phyloP scores from a whole-genome alignment of 352 stramenopile species.

The Pythium chondricola region DNA sequence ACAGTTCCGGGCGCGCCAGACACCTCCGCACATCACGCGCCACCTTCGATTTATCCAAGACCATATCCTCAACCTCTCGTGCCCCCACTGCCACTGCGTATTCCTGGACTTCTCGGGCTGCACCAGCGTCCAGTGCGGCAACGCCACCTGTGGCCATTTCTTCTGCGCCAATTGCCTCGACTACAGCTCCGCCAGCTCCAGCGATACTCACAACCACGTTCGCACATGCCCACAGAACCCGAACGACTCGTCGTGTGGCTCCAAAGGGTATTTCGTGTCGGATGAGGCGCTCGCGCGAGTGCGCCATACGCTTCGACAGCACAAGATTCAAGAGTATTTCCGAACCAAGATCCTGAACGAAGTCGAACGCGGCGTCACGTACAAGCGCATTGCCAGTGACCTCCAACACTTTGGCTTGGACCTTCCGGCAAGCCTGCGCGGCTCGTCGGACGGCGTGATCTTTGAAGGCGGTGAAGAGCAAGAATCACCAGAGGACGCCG shows the following conservation, averaged over 20 bases:
- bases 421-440: conserved; percentile 2
- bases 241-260: not conserved
- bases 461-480: not conserved
- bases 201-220: conserved; percentile 18
- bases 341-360: not conserved
- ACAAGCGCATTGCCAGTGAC: not conserved
- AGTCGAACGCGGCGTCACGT: conserved; percentile 1
- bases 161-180: conserved; percentile 25
- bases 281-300: conserved; percentile 2
- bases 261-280: conserved; percentile 12
- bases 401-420: conserved; percentile 9
- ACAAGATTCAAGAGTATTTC: conserved; percentile 12
- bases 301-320: conserved; percentile 8
- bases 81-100: conserved; percentile 15
- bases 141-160: conserved; percentile 11
- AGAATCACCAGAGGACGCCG: not conserved
- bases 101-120: conserved; percentile 25
- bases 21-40: conserved; percentile 1
- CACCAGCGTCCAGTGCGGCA: conserved; percentile 23
- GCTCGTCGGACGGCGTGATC: not conserved
- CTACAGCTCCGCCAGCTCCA: conserved; percentile 12
- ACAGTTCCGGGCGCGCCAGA: conserved; percentile 4
- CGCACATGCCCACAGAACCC: conserved; percentile 10
- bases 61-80: conserved; percentile 21
- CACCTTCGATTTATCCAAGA: conserved; percentile 18